These are phyloP conservation scores for Geosmithia flava DNA, from an alignment of 2,329 filamentous ascomycete species.

Conservation along the genomic window DNA sequence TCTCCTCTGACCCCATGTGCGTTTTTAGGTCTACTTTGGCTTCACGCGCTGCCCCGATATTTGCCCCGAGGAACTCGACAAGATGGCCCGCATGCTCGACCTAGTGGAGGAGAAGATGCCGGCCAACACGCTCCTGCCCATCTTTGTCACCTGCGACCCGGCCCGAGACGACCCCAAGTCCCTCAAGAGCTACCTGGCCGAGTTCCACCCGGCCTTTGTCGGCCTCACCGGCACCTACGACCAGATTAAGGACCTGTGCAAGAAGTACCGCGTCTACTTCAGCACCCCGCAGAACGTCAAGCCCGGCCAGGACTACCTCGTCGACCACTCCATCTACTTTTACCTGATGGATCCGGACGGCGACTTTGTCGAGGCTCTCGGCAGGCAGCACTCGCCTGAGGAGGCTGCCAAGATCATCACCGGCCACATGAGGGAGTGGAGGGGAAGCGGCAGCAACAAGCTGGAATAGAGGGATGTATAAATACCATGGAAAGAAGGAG, in stretches of 20 bases:
- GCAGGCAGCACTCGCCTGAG: slow-evolving; percentile 84
- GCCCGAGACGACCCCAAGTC: slow-evolving; percentile 79
- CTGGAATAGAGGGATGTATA: neutral
- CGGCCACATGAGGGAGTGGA: slow-evolving; percentile 65
- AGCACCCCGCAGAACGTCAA: slow-evolving; percentile 81
- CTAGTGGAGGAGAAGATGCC: slow-evolving; percentile 41
- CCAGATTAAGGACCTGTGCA: slow-evolving; percentile 87
- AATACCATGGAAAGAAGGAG: neutral
- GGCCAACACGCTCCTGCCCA: slow-evolving; percentile 46
- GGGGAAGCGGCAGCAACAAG: slow-evolving; percentile 5
- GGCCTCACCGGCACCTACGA: slow-evolving; percentile 91
- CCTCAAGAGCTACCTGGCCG: slow-evolving; percentile 71
- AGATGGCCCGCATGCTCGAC: slow-evolving; percentile 96
- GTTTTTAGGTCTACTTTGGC: slow-evolving; percentile 80
- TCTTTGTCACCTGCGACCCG: slow-evolving; percentile 95
- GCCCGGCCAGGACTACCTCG: slow-evolving; percentile 90
- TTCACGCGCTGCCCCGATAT: slow-evolving; percentile 98
- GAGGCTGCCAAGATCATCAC: slow-evolving; percentile 73
- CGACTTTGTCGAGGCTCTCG: slow-evolving; percentile 95
- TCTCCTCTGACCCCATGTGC: neutral
- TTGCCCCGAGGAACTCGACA: slow-evolving; percentile 96
- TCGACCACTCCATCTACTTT: slow-evolving; percentile 99
- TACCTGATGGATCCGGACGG: slow-evolving; percentile 98
- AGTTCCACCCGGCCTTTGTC: slow-evolving; percentile 80
- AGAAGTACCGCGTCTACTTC: slow-evolving; percentile 94